phyloP scores from a whole-genome alignment of 768 basidiomycete genomes.

The Candolleomyces aberdarensis region DNA sequence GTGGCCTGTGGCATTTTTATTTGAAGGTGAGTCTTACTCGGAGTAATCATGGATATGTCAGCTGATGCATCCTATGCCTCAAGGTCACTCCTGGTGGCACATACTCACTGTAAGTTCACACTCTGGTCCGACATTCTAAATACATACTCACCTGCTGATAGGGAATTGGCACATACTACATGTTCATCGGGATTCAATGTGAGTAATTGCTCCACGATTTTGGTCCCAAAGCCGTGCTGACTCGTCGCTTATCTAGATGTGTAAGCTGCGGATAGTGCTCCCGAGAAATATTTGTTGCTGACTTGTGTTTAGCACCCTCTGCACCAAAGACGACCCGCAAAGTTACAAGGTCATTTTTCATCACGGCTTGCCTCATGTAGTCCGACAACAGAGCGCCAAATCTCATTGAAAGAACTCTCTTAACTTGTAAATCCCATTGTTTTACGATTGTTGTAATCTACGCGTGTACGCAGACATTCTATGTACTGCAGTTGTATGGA shows the following conservation, averaged over 20 bases:
- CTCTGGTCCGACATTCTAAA: background rate
- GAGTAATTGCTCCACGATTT: slow-evolving; percentile 16
- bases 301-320: slow-evolving; percentile 42
- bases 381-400: slow-evolving; percentile 25
- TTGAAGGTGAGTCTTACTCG: slow-evolving; percentile 49
- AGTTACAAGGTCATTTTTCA: slow-evolving; percentile 42
- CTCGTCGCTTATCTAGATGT: slow-evolving; percentile 28
- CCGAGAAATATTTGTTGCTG: slow-evolving; percentile 10
- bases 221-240: slow-evolving; percentile 4
- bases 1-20: slow-evolving; percentile 63
- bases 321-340: slow-evolving; percentile 55
- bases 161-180: slow-evolving; percentile 51
- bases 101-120: slow-evolving; percentile 49
- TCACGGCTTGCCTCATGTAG: slow-evolving; percentile 48
- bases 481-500: no score
- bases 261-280: slow-evolving; percentile 28
- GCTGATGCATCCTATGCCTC: background rate
- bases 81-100: slow-evolving; percentile 78
- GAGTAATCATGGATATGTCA: background rate
- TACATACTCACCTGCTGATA: slow-evolving; percentile 12
- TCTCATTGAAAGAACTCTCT: background rate
- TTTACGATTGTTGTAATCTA: background rate
- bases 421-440: background rate
- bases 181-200: slow-evolving; percentile 54
- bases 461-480: no score